Conservation (phyloP, 2,329 filamentous ascomycete genomes). For the Metarhizium guizhouense region DNA sequence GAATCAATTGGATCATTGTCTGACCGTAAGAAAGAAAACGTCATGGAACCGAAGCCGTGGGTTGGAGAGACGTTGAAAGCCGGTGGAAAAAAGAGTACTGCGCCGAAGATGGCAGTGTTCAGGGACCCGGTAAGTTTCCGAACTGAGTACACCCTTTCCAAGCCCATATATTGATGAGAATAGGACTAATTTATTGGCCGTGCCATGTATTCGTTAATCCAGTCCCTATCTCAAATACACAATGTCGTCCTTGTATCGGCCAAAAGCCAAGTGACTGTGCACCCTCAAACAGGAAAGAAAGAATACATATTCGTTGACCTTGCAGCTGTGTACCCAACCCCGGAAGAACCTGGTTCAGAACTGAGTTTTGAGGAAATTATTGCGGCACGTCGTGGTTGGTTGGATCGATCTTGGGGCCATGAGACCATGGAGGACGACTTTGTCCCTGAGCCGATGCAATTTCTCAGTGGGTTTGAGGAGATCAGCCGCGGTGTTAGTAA, state of each 20-base stretch:
- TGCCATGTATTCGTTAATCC: conserved; percentile 33
- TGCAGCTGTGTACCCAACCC: conserved; percentile 73
- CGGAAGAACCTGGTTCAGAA: conserved; percentile 62
- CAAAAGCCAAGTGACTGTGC: conserved; percentile 70
- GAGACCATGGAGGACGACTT: conserved; percentile 27
- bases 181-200: conserved; percentile 81
- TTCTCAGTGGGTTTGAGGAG: conserved; percentile 22
- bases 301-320: conserved; percentile 86
- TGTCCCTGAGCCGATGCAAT: conserved; percentile 16
- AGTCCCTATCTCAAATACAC: conserved; percentile 54
- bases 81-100: conserved; percentile 67
- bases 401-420: conserved; percentile 48
- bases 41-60: conserved; percentile 80
- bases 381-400: conserved; percentile 65
- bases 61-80: conserved; percentile 82
- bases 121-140: conserved; percentile 72
- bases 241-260: conserved; percentile 61
- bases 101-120: conserved; percentile 82
- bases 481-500: conserved; percentile 21
- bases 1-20: conserved; percentile 80
- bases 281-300: conserved; percentile 71
- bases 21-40: conserved; percentile 91
- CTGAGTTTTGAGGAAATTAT: conserved; percentile 88
- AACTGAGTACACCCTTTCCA: conserved; percentile 18
- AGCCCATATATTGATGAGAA: conserved; percentile 72